Percentiles rank a stretch among this genome's conserved stretches.
Conservation (phyloP, 495 filamentous ascomycete genomes). For the Lepraria neglecta region DNA sequence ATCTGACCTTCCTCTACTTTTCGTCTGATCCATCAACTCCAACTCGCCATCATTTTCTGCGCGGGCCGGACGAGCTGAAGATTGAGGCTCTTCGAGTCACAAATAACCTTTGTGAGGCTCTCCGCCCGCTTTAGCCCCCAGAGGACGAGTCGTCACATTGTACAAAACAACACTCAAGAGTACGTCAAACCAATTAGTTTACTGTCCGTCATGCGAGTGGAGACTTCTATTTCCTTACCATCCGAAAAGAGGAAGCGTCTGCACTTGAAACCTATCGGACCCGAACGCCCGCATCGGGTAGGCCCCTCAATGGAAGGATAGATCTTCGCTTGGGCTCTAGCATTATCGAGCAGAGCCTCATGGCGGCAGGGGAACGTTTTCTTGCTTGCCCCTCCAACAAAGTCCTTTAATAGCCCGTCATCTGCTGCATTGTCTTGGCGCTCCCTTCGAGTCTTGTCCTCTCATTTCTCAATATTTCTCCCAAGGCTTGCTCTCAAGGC, state of each 20-base stretch:
- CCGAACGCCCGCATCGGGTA: not conserved
- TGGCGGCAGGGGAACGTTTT: not conserved
- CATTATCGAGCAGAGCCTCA: constrained; percentile 3
- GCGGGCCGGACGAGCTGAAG: not conserved
- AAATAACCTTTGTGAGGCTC: constrained; percentile 15
- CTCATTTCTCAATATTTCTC: not conserved
- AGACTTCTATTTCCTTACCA: constrained; percentile 1
- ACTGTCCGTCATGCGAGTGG: not conserved
- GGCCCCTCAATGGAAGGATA: not conserved
- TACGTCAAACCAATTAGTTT: constrained; percentile 11
- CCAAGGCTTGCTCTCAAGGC: not conserved
- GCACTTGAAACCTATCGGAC: not conserved
- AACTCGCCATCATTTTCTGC: not conserved
- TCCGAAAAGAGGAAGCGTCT: no score
- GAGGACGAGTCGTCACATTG: not conserved
- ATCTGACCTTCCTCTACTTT: constrained; percentile 6
- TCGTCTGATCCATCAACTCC: not conserved
- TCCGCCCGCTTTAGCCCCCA: not conserved
- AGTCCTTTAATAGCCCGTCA: not conserved
- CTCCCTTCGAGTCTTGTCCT: not conserved
- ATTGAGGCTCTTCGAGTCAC: constrained; percentile 2
- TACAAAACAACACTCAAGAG: constrained; percentile 4
- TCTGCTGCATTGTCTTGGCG: constrained; percentile 2
- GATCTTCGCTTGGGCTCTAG: constrained; percentile 3
- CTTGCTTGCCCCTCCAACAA: constrained; percentile 5